These are phyloP conservation scores for Vitellaria paradoxa DNA, from an alignment of 179 eudicot genomes.

Conservation along the genomic window DNA sequence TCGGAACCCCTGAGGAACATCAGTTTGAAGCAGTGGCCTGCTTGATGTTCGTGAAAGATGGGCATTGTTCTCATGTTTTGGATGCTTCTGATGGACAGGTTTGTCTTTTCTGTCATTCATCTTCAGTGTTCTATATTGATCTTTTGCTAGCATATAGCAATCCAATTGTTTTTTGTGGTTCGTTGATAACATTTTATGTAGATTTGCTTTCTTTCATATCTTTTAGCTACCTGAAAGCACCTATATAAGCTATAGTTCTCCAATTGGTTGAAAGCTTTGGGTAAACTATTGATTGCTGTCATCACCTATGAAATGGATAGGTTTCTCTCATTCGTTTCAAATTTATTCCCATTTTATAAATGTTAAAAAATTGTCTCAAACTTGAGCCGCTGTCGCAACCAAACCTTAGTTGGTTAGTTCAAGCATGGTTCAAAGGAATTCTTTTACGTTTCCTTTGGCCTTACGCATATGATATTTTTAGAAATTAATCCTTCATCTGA, in stretches of 20 bases:
- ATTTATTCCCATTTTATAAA: not conserved
- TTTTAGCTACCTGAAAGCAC: not conserved
- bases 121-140: not conserved
- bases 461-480: not conserved
- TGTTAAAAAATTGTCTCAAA: not conserved
- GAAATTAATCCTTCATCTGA: not conserved
- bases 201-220: not conserved
- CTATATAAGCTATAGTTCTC: not conserved
- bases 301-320: not conserved
- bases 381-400: not conserved
- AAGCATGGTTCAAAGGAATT: not conserved
- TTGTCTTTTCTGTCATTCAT: conserved; percentile 3
- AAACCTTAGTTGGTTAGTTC: conserved; percentile 1
- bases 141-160: not conserved
- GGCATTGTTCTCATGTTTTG: conserved; percentile 20
- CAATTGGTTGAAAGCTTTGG: not conserved
- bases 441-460: not conserved
- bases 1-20: conserved; percentile 11
- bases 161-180: not conserved
- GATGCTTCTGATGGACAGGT: conserved; percentile 36
- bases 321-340: not conserved
- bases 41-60: conserved; percentile 12
- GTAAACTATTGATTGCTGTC: not conserved
- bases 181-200: no score
- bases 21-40: conserved; percentile 21